Conservation (phyloP, 164 flowering plant genomes). For the Aristolochia fimbriata region DNA sequence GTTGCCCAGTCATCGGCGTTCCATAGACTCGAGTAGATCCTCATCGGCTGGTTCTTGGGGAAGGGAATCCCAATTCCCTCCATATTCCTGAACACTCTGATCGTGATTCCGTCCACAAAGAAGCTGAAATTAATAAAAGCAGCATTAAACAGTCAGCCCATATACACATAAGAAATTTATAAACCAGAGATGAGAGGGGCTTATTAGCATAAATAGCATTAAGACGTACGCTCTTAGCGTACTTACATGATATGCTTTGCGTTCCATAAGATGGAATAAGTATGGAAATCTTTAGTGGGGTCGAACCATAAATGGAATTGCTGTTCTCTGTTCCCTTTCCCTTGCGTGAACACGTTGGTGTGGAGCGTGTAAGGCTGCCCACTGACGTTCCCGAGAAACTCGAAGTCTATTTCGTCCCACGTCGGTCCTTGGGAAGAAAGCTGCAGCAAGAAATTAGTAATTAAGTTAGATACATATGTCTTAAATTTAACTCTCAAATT, state of each 20-base stretch:
- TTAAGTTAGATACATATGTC: no score
- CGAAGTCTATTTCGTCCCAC: constrained; percentile 12
- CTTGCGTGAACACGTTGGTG: constrained; percentile 12
- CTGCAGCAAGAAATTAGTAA: neutral
- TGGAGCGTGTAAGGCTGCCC: constrained; percentile 12
- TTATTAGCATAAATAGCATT: no score
- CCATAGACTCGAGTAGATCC: constrained; percentile 3
- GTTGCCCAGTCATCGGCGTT: constrained; percentile 9
- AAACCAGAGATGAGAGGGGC: no score
- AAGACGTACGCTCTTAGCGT: no score
- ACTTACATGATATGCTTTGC: constrained; percentile 6
- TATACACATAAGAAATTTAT: no score
- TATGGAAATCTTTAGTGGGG: constrained; percentile 8
- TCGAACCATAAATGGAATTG: constrained; percentile 15
- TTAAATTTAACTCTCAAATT: no score
- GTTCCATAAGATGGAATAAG: constrained; percentile 13
- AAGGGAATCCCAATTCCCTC: neutral
- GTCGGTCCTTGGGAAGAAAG: constrained; percentile 6
- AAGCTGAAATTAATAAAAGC: constrained; percentile 1
- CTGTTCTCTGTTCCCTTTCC: constrained; percentile 12
- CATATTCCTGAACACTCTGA: neutral
- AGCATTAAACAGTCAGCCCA: no score
- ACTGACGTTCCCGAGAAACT: constrained; percentile 11
- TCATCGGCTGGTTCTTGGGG: constrained; percentile 5
- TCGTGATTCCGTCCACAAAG: constrained; percentile 2